Evolutionary conservation across 139 green algal species (phyloP).

Genomic region (Yamagishiella unicocca): DNA sequence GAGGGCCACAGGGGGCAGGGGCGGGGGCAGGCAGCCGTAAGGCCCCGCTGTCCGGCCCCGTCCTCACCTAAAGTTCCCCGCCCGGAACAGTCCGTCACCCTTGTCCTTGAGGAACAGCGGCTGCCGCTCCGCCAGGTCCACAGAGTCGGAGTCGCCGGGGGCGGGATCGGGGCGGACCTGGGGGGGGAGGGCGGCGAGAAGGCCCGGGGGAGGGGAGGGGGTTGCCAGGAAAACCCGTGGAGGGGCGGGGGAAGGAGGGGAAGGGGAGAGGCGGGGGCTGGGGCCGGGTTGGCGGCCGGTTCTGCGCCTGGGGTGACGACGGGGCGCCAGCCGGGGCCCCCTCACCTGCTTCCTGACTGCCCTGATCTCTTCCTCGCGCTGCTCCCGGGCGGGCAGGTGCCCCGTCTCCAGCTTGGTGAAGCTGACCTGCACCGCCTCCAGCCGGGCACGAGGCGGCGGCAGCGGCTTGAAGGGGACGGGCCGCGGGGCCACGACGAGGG

Average conservation of each 20-base stretch:
- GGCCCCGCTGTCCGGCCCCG: too few relatives aligned
- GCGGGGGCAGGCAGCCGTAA: not conserved
- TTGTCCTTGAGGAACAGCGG: constrained; percentile 88
- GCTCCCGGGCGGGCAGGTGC: constrained; percentile 70
- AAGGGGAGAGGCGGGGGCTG: not conserved
- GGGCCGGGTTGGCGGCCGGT: too few relatives aligned
- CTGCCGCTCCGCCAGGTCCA: constrained; percentile 75
- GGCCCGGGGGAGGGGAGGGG: not conserved
- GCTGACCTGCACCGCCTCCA: constrained; percentile 56
- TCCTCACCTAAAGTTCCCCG: constrained; percentile 69
- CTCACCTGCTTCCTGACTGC: constrained; percentile 59
- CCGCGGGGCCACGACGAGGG: not conserved
- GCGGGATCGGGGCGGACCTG: not conserved
- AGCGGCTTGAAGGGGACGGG: constrained; percentile 55
- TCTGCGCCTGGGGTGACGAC: too few relatives aligned
- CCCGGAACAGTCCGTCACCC: constrained; percentile 71
- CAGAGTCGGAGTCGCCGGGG: constrained; percentile 39
- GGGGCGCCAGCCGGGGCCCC: too few relatives aligned
- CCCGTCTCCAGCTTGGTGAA: constrained; percentile 77
- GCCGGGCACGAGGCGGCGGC: constrained; percentile 54
- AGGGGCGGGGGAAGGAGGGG: not conserved
- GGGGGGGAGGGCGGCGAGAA: not conserved
- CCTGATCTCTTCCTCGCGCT: constrained; percentile 72
- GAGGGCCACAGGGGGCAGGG: not conserved
- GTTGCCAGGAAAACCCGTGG: too few relatives aligned